Base-by-base conservation (phyloP, 805 yeast genomes). In the Aciculoconidium aculeatum region DNA sequence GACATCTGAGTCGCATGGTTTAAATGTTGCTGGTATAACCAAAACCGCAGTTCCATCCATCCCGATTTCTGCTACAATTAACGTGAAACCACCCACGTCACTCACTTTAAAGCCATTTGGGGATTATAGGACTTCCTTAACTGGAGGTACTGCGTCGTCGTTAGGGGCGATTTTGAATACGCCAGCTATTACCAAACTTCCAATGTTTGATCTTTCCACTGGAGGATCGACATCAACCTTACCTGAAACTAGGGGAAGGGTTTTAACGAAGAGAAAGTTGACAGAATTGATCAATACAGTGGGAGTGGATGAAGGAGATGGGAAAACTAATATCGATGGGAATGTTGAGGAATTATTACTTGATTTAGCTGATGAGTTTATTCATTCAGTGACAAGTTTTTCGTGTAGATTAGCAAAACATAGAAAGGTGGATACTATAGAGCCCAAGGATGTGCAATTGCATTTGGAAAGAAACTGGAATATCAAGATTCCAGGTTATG, bases 361-460 rank as follows among this genome's bases (percentile, higher is more conserved):
- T 24, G 98, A 92, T 54, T 61, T 92, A 27, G 96, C 98, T 0
- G 99, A 92, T 55, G 97, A 92, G 50, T 92, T 92, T 50, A 92
- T 92, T 10, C 73, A 82, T 6, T 79, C 84, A 27, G 95, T 94
- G 2, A 87, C 96, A 0, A 68, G 86, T 3, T 92, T 92, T 62
- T 95, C 97, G 1, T 90, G 97, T 51, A 73, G 94, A 31, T 66
- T 92, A 41, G 97, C 99, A 13, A 92, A 92, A 53, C 96, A 90
- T 51, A 72, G 99, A 44, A 86, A 84, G 49, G 75, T 85, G 5
- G 95, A 90, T 36, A 73, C 80, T 20, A 64, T 92, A 15, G 97
- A 90, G 41, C 85, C 83, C 10, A 77, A 77, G 44, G 99, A 92
- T 53, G 73, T 94, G 29, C 97, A 92, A 54, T 58, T 92, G 33